phyloP scores from a whole-genome alignment of 2,329 filamentous ascomycete genomes.

The Xylariomycetidae sp. region DNA sequence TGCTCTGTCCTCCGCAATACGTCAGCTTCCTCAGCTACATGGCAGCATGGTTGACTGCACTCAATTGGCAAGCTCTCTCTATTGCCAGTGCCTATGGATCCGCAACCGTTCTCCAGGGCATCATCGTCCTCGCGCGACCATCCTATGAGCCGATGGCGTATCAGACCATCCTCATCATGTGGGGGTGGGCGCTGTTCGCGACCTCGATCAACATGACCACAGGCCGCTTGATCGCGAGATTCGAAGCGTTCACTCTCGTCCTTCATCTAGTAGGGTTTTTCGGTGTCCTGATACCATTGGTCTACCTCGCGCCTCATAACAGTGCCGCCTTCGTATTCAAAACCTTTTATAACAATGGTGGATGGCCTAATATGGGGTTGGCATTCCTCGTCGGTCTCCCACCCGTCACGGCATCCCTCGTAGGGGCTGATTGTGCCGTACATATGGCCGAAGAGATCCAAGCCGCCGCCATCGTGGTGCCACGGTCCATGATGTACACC shows the following conservation, averaged over 20 bases:
- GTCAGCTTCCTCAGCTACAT: conserved; percentile 19
- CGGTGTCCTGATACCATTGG: conserved; percentile 26
- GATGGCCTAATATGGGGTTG: conserved; percentile 37
- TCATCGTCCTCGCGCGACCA: conserved; percentile 13
- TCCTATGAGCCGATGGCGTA: conserved; percentile 13
- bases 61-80: conserved; percentile 17
- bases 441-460: conserved; percentile 21
- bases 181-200: conserved; percentile 12
- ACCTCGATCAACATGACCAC: conserved; percentile 16
- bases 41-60: conserved; percentile 21
- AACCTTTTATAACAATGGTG: conserved; percentile 38
- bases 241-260: conserved; percentile 19
- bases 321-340: conserved; percentile 32
- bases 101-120: conserved; percentile 19
- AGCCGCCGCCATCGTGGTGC: conserved; percentile 13
- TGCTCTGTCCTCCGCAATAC: conserved; percentile 17
- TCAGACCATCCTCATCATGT: conserved; percentile 21
- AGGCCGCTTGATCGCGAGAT: conserved; percentile 13
- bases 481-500: conserved; percentile 15
- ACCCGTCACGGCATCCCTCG: conserved; percentile 6
- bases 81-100: conserved; percentile 13
- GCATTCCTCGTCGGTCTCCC: conserved; percentile 29
- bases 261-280: conserved; percentile 35
- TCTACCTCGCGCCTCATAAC: conserved; percentile 27
- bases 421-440: conserved; percentile 16